A percentile compares a stretch with the other conserved stretches of the same genome.
phyloP scores from a whole-genome alignment of 805 yeast genomes.

The Wickerhamiella parazyma region DNA sequence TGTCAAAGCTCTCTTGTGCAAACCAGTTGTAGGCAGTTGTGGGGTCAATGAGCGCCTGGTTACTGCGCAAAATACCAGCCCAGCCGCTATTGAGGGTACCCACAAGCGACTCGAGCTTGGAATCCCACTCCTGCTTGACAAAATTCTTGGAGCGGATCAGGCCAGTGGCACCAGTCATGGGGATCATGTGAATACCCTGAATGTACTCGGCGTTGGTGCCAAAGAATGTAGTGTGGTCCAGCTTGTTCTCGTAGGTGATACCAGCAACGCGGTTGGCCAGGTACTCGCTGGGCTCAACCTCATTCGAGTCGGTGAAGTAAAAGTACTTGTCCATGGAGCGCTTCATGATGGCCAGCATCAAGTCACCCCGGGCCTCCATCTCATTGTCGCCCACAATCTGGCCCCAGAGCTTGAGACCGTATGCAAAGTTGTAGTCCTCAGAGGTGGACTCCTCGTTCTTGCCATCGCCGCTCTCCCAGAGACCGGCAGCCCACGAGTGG shows the following conservation, averaged over 20 bases:
- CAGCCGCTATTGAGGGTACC: slow-evolving; percentile 37
- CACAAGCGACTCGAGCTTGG: slow-evolving; percentile 33
- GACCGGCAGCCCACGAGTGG: slow-evolving; percentile 69
- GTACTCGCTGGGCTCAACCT: slow-evolving; percentile 39
- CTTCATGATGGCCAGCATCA: slow-evolving; percentile 46
- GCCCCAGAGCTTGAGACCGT: slow-evolving; percentile 65
- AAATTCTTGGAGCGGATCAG: slow-evolving; percentile 38
- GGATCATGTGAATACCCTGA: slow-evolving; percentile 74
- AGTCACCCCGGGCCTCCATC: slow-evolving; percentile 45
- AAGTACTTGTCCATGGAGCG: slow-evolving; percentile 44
- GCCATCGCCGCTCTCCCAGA: slow-evolving; percentile 52
- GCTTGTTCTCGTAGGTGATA: slow-evolving; percentile 63
- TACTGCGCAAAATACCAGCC: slow-evolving; percentile 58
- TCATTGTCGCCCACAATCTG: slow-evolving; percentile 38
- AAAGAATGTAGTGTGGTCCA: slow-evolving; percentile 63
- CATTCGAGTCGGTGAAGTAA: slow-evolving; percentile 37
- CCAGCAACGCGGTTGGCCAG: slow-evolving; percentile 58
- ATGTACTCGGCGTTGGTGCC: slow-evolving; percentile 52
- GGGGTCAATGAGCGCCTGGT: slow-evolving; percentile 65
- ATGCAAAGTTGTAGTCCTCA: slow-evolving; percentile 62
- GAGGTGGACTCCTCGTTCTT: slow-evolving; percentile 60
- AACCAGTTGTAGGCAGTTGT: slow-evolving; percentile 47
- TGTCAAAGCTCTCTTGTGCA: slow-evolving; percentile 38
- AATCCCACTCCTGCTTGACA: slow-evolving; percentile 47
- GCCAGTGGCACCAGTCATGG: slow-evolving; percentile 50